phyloP scores from a whole-genome alignment of 2,329 filamentous ascomycete species.

The Fusarium camptoceras region DNA sequence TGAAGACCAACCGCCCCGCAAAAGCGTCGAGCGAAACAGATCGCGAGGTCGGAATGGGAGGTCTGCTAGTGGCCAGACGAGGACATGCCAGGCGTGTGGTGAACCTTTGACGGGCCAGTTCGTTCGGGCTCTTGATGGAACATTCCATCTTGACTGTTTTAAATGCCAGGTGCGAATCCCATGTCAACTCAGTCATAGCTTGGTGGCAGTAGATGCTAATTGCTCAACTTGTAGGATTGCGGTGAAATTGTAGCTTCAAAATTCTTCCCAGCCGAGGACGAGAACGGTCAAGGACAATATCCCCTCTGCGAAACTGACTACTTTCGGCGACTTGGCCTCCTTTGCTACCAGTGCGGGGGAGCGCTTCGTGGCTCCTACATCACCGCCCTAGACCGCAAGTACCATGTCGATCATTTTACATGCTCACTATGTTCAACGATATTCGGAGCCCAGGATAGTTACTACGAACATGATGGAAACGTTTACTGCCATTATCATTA shows the following conservation, averaged over 20 bases:
- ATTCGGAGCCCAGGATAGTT: constrained; percentile 98
- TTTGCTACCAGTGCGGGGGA: constrained; percentile 92
- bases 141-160: constrained; percentile 97
- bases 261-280: constrained; percentile 96
- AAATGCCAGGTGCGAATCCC: constrained; percentile 80
- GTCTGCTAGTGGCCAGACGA: constrained; percentile 68
- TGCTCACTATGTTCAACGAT: constrained; percentile 96
- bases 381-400: constrained; percentile 96
- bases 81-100: constrained; percentile 87
- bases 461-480: constrained; percentile 96
- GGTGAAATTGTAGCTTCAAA: constrained; percentile 97
- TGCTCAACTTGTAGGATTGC: constrained; percentile 76
- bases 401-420: constrained; percentile 99
- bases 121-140: constrained; percentile 91
- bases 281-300: constrained; percentile 86
- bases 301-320: constrained; percentile 98
- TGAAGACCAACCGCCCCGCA: constrained; percentile 59
- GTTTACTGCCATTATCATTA: constrained; percentile 99
- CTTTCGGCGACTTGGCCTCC: constrained; percentile 88
- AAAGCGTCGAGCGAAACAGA: constrained; percentile 68
- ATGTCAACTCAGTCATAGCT: constrained; percentile 1
- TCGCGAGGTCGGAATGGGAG: constrained; percentile 66
- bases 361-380: constrained; percentile 97
- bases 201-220: constrained; percentile 31
- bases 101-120: constrained; percentile 93